A percentile compares a stretch with the other conserved stretches of the same genome.
phyloP scores from a whole-genome alignment of 2,329 filamentous ascomycete species.

The Aspergillus tanneri region DNA sequence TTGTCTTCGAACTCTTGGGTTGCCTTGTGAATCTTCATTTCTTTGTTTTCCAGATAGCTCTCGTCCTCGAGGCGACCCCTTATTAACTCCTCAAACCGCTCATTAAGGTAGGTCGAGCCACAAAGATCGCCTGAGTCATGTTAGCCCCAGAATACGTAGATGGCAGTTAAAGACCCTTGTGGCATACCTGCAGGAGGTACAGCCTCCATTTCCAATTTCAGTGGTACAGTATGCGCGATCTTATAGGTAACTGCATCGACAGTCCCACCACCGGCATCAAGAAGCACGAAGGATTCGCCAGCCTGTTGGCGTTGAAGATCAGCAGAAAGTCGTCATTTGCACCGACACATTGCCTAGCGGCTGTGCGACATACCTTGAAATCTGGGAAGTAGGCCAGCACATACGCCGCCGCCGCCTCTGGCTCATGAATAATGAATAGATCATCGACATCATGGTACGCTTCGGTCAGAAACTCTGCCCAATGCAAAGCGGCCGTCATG shows the following conservation, averaged over 20 bases:
- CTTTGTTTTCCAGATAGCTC: not conserved
- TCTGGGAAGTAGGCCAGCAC: slow-evolving; percentile 3
- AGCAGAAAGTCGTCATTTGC: no score
- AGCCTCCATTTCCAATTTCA: slow-evolving; percentile 11
- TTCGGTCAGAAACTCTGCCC: slow-evolving; percentile 2
- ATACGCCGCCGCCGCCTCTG: slow-evolving; percentile 16
- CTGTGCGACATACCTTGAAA: slow-evolving; percentile 1
- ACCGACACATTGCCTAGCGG: not conserved
- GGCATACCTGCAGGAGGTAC: slow-evolving; percentile 15
- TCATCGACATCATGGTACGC: slow-evolving; percentile 8
- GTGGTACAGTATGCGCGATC: slow-evolving; percentile 7
- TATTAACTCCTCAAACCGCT: slow-evolving; percentile 24
- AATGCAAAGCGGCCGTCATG: slow-evolving; percentile 4
- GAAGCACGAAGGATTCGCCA: slow-evolving; percentile 12
- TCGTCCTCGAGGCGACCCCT: slow-evolving; percentile 14
- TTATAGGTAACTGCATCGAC: slow-evolving; percentile 15
- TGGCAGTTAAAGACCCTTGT: not conserved
- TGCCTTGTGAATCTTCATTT: slow-evolving; percentile 1
- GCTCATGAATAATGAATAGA: slow-evolving; percentile 18
- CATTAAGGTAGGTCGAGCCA: slow-evolving; percentile 34
- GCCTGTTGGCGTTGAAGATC: no score
- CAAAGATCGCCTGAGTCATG: slow-evolving; percentile 21
- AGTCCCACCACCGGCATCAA: slow-evolving; percentile 15
- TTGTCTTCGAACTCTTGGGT: slow-evolving; percentile 3
- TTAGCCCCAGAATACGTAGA: not conserved